Percentiles rank a stretch among this genome's conserved stretches.
Evolutionary conservation across 805 yeast species (phyloP).

Genomic region (Saturnispora galanensis): DNA sequence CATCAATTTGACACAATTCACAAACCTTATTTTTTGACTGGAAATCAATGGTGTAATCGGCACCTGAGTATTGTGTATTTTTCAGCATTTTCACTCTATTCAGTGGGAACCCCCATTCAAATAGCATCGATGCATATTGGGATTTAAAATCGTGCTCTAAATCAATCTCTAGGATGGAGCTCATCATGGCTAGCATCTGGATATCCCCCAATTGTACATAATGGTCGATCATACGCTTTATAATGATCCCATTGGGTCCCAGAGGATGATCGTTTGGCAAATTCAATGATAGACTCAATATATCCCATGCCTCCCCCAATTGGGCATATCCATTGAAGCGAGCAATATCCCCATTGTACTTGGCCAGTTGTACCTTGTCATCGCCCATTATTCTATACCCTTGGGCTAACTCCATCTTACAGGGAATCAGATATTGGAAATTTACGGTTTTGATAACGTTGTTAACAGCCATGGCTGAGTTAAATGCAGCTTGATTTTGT

Average conservation of each 20-base stretch:
- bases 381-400: conserved; percentile 59
- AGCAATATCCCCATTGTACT: conserved; percentile 53
- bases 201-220: conserved; percentile 58
- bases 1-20: conserved; percentile 53
- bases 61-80: conserved; percentile 32
- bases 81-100: conserved; percentile 71
- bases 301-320: conserved; percentile 67
- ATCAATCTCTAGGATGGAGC: conserved; percentile 44
- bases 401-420: conserved; percentile 58
- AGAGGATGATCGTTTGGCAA: conserved; percentile 45
- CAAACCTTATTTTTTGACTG: conserved; percentile 37
- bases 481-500: conserved; percentile 27
- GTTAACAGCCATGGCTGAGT: conserved; percentile 25
- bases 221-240: conserved; percentile 49
- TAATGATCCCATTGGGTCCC: conserved; percentile 31
- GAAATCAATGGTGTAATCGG: not conserved
- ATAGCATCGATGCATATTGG: conserved; percentile 70
- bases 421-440: conserved; percentile 62
- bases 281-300: conserved; percentile 36
- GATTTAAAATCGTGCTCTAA: conserved; percentile 33
- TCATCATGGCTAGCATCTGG: conserved; percentile 86
- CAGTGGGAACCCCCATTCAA: conserved; percentile 77
- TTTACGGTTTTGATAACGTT: conserved; percentile 59
- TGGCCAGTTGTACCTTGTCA: conserved; percentile 53
- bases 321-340: conserved; percentile 48